A percentile compares a stretch with the other conserved stretches of the same genome.
Conservation (phyloP, 176 grass and related monocot genomes). For the Oryza nivara region DNA sequence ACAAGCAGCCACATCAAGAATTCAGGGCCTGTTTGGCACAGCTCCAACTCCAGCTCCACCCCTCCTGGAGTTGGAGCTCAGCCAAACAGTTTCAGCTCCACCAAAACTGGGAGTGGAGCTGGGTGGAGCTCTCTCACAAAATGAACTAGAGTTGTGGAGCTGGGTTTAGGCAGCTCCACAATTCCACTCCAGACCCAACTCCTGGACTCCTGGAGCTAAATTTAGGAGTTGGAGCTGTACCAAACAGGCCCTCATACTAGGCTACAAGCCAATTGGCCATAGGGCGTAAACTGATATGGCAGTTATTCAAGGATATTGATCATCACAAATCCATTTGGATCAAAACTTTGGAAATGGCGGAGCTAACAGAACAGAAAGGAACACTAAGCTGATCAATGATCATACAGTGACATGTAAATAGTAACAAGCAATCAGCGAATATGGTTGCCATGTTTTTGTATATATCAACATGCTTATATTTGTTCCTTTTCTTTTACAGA, state of each 20-base stretch:
- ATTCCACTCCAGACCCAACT: too few species aligned
- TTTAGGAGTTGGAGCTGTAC: too few species aligned
- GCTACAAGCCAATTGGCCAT: neutral
- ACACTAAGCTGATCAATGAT: neutral
- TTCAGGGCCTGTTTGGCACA: neutral
- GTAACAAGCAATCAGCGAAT: neutral
- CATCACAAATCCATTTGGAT: neutral
- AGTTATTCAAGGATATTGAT: neutral
- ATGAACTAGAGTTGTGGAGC: too few species aligned
- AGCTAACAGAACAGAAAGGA: neutral
- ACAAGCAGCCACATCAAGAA: neutral
- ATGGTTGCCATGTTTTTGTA: neutral
- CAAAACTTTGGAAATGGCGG: neutral
- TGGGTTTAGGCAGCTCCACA: too few species aligned
- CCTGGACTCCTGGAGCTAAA: too few species aligned
- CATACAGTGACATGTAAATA: neutral
- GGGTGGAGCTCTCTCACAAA: too few species aligned
- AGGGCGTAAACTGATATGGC: neutral
- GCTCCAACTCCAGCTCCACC: too few species aligned
- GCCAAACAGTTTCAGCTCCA: too few species aligned
- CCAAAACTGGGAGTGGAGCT: too few species aligned
- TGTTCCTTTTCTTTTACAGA: neutral
- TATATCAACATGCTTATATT: conserved; percentile 13
- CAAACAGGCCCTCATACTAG: neutral
- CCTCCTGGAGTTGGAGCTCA: too few species aligned